phyloP scores from a whole-genome alignment of 1,284 basidiomycete species.

The Calocybe gambosa region DNA sequence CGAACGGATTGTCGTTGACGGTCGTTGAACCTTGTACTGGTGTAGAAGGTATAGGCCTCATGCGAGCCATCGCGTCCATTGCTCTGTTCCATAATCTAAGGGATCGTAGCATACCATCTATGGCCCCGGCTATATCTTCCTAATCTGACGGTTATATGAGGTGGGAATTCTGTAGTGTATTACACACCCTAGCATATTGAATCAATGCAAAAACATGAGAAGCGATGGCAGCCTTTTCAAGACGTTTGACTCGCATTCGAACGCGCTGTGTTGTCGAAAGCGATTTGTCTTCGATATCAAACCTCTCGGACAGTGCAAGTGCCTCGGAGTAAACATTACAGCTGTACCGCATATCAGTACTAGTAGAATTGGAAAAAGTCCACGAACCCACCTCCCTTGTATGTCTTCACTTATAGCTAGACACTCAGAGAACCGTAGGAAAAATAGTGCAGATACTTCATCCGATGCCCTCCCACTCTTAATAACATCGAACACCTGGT shows the following conservation, averaged over 20 bases:
- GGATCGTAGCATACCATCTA: constrained; percentile 63
- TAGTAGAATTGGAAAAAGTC: constrained; percentile 1
- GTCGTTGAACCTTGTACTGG: constrained; percentile 17
- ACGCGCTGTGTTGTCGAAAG: constrained; percentile 51
- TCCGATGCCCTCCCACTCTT: constrained; percentile 38
- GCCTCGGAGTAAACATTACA: constrained; percentile 55
- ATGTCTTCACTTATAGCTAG: constrained; percentile 59
- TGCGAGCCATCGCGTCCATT: constrained; percentile 60
- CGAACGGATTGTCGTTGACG: constrained; percentile 57
- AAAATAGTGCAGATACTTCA: constrained; percentile 47
- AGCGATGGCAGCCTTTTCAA: constrained; percentile 71
- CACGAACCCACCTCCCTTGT: constrained; percentile 47
- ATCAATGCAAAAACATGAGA: constrained; percentile 63
- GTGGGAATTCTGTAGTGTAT: background rate
- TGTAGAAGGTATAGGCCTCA: constrained; percentile 37
- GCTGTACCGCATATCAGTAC: constrained; percentile 27
- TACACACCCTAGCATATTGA: constrained; percentile 56
- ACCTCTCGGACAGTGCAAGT: constrained; percentile 34
- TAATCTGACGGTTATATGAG: constrained; percentile 24
- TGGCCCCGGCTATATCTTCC: constrained; percentile 59
- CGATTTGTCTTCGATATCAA: constrained; percentile 42
- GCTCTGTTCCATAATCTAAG: constrained; percentile 80
- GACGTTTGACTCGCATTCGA: constrained; percentile 45
- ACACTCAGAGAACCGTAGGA: constrained; percentile 62
- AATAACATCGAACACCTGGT: constrained; percentile 43